Conservation (phyloP, 495 filamentous ascomycete species). For the Copromyces sp. region DNA sequence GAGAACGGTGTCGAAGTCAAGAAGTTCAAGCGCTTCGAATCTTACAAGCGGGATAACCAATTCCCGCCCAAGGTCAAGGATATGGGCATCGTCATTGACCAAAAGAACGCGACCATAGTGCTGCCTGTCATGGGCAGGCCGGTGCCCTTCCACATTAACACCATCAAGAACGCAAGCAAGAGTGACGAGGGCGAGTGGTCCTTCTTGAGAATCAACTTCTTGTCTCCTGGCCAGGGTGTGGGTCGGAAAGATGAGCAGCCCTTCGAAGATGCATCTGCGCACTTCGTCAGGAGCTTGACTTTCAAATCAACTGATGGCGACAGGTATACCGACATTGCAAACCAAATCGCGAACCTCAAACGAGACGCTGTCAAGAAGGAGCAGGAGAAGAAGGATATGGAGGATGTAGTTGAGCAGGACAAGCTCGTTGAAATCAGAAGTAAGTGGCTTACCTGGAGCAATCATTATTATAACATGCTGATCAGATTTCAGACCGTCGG, state of each 20-base stretch:
- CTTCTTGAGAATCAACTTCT: constrained; percentile 91
- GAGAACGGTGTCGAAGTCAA: constrained; percentile 88
- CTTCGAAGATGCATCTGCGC: constrained; percentile 90
- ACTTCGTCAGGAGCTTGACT: constrained; percentile 91
- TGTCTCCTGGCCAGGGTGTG: constrained; percentile 95
- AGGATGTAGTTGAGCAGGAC: constrained; percentile 99
- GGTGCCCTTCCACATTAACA: constrained; percentile 97
- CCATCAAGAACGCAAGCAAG: constrained; percentile 95
- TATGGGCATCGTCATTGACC: constrained; percentile 78
- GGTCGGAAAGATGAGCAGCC: constrained; percentile 97
- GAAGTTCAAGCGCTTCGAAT: constrained; percentile 97
- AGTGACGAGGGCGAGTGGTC: constrained; percentile 90
- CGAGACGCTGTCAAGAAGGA: constrained; percentile 82
- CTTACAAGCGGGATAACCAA: constrained; percentile 97
- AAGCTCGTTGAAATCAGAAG: constrained; percentile 87
- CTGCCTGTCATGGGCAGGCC: constrained; percentile 96
- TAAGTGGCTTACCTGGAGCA: constrained; percentile 29
- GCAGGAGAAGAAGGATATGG: constrained; percentile 98
- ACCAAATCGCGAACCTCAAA: constrained; percentile 86
- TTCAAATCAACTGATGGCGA: constrained; percentile 83
- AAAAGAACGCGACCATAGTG: constrained; percentile 79
- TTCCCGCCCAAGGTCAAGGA: constrained; percentile 75
- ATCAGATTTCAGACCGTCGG: constrained; percentile 57
- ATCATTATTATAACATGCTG: constrained; percentile 14
- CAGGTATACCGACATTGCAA: constrained; percentile 77